Base-by-base conservation (phyloP, 805 yeast genomes). In the Yamadazyma insecticola region DNA sequence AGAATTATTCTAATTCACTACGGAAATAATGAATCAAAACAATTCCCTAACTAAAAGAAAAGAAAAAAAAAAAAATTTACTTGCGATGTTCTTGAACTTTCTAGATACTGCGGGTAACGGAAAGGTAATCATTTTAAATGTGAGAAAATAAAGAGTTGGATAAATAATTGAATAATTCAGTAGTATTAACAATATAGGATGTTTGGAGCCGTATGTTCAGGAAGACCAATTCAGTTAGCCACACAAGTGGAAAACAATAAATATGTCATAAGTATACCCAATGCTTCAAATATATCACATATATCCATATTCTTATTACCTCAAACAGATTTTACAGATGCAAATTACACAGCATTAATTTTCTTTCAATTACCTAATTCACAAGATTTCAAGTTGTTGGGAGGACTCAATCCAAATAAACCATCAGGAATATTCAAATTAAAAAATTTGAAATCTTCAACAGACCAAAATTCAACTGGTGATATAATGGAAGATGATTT, bases 401-500 rank as follows among this genome's bases (percentile, higher is more conserved):
- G 90, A 3, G 78, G 78, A 9, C 49, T 82, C 16, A 71, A 73
- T 26, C 58, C 68, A 0, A 60, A 57, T 22, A 92, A 90, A 52
- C 97, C 94, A 22, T 84, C 95, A 36, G 96, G 97, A 0, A 92
- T 92, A 3, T 92, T 84, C 65, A 82, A 81, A 49, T 72, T 90
- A 36, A 85, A 79, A 50, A 68, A 66, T 40, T 43, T 53, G 6
- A 43, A 49, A 10, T 16, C 34, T 32, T 70, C 74, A 64, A 79
- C 71, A 27, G 69, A 27, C 12, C 36, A 30, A 13, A 13, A 35
- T 29, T 32, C 33, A 29, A 13, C 13, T 13, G 17, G 13, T 9
- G 10, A 23, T 5, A 17, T 30, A 11, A 41, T 48, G 41, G 59
- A 56, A n/a, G 67, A 62, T 30, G 49, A 41, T 2, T 46, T 46